Evolutionary conservation across 164 flowering plant genomes (phyloP), one percentile per base, ranked within the genome.

Genomic region (Paratinospora sagittata): DNA sequence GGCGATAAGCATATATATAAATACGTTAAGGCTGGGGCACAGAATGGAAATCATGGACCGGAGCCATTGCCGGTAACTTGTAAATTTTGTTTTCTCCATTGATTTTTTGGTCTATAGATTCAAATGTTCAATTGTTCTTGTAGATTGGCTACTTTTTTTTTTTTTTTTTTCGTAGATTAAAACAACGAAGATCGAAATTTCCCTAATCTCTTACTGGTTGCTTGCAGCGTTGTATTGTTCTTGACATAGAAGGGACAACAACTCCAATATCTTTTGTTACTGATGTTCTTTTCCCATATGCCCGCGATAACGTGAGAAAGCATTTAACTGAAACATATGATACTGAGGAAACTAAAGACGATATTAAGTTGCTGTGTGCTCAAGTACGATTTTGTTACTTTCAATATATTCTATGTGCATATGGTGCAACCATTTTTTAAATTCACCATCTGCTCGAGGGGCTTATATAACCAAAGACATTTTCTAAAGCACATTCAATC

Each of bases 231-330:
- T 93, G 92, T 83, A 86, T 96, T 80, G 85, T 96, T 75, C 97
- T 96, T 73, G 99, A 96, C 82, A 96, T 96, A 79, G 99, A 93
- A 80, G 99, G 99, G 67, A 93, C 99, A 8, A 91, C 98, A 1
- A 96, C 97, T 36, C 99, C 98, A 2, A 96, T 93, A 79, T 84
- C 97, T 72, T 96, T 96, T 80, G 98, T 96, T 41, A 79, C 85
- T 19, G 98, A 93, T 69, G 95, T 93, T 79, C 96, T 96, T 72
- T 93, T 96, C 73, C 99, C 99, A 9, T 96, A 89, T 82, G 99
- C 98, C 63, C 97, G 93, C 66, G 86, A 90, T 39, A 93, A 86
- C 78, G 98, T 91, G 71, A 84, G 89, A 67, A 93, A 82, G 80
- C 97, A 96, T 81, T 84, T 96, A 74, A 78, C 72, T 73, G 82